Percentiles rank a stretch among this genome's conserved stretches.
Conservation (phyloP, 1,284 basidiomycete species). For the Ustilago nuda region DNA sequence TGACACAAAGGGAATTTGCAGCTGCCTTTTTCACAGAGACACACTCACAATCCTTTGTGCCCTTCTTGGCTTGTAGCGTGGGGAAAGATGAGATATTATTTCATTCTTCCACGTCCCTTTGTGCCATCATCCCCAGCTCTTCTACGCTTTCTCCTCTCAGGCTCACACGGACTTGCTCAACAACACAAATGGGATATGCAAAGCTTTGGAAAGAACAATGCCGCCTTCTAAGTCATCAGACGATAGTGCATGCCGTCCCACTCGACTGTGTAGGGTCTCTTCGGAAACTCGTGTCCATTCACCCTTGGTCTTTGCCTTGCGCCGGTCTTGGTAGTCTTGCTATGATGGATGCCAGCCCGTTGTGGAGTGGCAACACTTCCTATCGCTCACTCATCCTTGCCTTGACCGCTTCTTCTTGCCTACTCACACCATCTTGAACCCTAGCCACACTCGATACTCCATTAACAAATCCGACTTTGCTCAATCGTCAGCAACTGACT, state of each 20-base stretch:
- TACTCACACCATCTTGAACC: background rate
- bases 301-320: background rate
- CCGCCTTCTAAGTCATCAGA: background rate
- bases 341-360: background rate
- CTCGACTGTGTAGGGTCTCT: background rate
- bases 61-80: background rate
- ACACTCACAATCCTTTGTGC: conserved; percentile 5
- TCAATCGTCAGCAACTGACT: background rate
- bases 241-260: background rate
- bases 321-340: background rate
- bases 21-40: background rate
- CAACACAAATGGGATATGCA: conserved; percentile 2
- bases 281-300: background rate
- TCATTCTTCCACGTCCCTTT: background rate
- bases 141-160: background rate
- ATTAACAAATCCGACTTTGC: background rate
- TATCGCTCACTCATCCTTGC: background rate
- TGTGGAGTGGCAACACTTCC: background rate
- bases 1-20: conserved; percentile 7
- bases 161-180: background rate
- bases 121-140: conserved; percentile 1
- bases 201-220: background rate
- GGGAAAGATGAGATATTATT: conserved; percentile 1
- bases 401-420: background rate
- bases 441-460: background rate